These are phyloP conservation scores for Penicillium sp. DNA, from an alignment of 2,329 filamentous ascomycete genomes.

Conservation along the genomic window DNA sequence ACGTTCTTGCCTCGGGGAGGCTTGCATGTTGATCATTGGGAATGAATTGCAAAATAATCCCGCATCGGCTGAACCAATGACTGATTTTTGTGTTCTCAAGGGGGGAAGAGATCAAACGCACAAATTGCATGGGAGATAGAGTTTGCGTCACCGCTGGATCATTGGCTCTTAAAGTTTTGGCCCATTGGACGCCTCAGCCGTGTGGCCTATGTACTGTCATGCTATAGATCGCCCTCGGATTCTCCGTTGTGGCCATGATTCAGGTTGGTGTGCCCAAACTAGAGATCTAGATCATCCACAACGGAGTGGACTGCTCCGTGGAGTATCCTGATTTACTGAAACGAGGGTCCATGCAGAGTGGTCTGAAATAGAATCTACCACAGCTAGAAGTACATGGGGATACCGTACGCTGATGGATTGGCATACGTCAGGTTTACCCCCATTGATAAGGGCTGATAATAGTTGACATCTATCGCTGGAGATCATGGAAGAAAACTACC, in stretches of 20 bases:
- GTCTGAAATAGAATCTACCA: not conserved
- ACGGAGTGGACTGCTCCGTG: constrained; percentile 2
- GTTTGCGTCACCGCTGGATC: constrained; percentile 3
- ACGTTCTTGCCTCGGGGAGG: not conserved
- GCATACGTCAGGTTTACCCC: not conserved
- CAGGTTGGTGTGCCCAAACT: not conserved
- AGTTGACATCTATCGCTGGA: not conserved
- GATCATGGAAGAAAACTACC: constrained; percentile 42
- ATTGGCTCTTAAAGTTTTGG: not conserved
- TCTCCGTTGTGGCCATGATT: not conserved
- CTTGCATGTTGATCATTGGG: not conserved
- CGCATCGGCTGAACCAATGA: not conserved
- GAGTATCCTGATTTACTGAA: not conserved
- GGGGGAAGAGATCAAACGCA: not conserved
- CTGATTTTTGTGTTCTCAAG: not conserved
- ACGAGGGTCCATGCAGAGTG: not conserved
- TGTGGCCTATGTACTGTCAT: not conserved
- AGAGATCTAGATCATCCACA: constrained; percentile 1
- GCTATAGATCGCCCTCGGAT: constrained; percentile 1
- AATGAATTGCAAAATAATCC: not conserved
- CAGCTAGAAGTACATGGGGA: not conserved
- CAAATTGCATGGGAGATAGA: not conserved
- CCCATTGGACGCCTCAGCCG: constrained; percentile 3
- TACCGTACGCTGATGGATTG: not conserved
- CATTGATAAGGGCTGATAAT: not conserved